Evolutionary conservation across 371 early-diverging fungal species (phyloP), one percentile per base, ranked within the genome.

Genomic region (Amoeboradix gromovi): DNA sequence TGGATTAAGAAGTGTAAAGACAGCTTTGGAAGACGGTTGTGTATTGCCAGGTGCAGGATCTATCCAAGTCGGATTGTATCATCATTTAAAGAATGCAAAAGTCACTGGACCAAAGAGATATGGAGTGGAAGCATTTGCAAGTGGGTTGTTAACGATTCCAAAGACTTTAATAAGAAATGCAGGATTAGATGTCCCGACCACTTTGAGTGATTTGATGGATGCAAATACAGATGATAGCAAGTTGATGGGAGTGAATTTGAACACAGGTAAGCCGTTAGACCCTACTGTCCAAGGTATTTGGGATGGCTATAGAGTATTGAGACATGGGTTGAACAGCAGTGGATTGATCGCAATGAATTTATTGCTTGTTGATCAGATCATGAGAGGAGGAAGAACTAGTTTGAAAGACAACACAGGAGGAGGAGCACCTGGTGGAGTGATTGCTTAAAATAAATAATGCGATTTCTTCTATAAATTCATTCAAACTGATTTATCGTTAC

Each of bases 361-460:
- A 72, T 80, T 99, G 71, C 83, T 99, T 69, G 97, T 99, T 28
- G 99, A 99, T 80, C 99, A 99, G 80, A 98, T 99, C 83, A 94
- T 99, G 87, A 87, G 95, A 74, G 93, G 79, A 48, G 81, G 81
- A 66, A 77, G 79, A 73, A 67, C 74, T 1, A n/a, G 17, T 28
- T 67, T 67, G 29, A 67, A 67, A 67, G 28, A 65, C 65, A n/a
- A 65, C n/a, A n/a, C n/a, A n/a, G n/a, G n/a, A n/a, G n/a, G n/a
- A n/a, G n/a, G n/a, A n/a, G n/a, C n/a, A n/a, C n/a, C n/a, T n/a
- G 16, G 48, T 48, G 16, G n/a, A 48, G 48, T 48, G n/a, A 48
- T 48, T 48, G 16, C 48, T 16, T 16, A 48, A 16, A 48, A 48
- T 48, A 16, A 48, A 48, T 48, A 48, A 48, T 16, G n/a, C 16